Evolutionary conservation across 495 filamentous ascomycete species (phyloP), one percentile per base, ranked within the genome.

Genomic region (Polyplosphaeria fusca): DNA sequence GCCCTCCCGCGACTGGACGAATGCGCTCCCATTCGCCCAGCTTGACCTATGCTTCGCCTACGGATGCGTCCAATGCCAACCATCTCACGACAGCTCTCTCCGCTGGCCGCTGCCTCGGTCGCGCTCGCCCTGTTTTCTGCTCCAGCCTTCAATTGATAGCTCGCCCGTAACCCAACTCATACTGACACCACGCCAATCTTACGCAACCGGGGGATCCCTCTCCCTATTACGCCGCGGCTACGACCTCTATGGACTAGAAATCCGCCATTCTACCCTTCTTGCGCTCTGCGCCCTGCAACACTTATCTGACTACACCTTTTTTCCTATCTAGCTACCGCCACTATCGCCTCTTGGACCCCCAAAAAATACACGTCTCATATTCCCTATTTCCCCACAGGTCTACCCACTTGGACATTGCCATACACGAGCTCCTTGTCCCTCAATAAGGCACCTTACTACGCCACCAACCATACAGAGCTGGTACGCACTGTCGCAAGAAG

Each of bases 251-350:
- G 52, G 53, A 47, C n/a, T 14, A 46, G 44, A 19, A 12, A 25
- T 27, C 18, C 19, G 26, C 25, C 41, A 18, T 19, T 47, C 51
- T 65, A 51, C 38, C 37, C 47, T 65, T 65, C 63, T 65, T 61
- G 61, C 58, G 63, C 63, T 51, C 40, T 61, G 63, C 63, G 63
- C 63, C 57, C 49, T 58, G 63, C 63, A 65, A 65, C 63, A 65
- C 47, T 65, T 65, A 22, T 47, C 20, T 23, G 30, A 19, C 38
- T 54, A 52, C 46, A 35, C 47, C 47, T 45, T 56, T 56, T 56
- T 62, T 62, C 47, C 52, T 13, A 45, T 49, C 44, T 39, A 27
- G 40, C 18, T 48, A 30, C 42, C 41, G 52, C 45, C 48, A 23
- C 42, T 43, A 16, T 39, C 30, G 14, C 13, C 23, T 37, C 42